These are phyloP conservation scores for Wickerhamiella alocasiicola DNA, from an alignment of 805 yeast species.

Conservation along the genomic window DNA sequence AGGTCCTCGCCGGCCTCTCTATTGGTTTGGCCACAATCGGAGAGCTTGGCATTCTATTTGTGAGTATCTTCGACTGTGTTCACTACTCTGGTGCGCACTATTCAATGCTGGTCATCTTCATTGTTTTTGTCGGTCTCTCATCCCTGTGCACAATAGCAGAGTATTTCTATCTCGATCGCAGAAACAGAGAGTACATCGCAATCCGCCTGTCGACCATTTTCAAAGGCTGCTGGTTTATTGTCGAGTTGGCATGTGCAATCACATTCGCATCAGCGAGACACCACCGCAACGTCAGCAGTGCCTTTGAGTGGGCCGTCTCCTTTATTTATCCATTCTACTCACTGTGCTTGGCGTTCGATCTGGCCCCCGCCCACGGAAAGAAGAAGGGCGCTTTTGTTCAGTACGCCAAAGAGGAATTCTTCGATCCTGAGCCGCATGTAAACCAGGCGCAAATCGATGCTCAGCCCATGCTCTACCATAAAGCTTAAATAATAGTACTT, in stretches of 20 bases:
- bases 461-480: no score
- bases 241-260: conserved; percentile 57
- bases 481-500: neutral
- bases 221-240: conserved; percentile 52
- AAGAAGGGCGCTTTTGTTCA: conserved; percentile 19
- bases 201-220: conserved; percentile 33
- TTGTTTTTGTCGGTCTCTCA: conserved; percentile 49
- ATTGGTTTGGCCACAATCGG: conserved; percentile 43
- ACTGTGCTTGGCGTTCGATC: conserved; percentile 52
- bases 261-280: conserved; percentile 36
- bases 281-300: conserved; percentile 39
- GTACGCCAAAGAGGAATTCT: conserved; percentile 6
- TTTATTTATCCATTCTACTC: conserved; percentile 70
- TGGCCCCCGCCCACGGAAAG: conserved; percentile 47
- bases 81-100: conserved; percentile 40
- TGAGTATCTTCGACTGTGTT: conserved; percentile 59
- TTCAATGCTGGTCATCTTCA: conserved; percentile 61
- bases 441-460: no score
- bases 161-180: conserved; percentile 34
- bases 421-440: conserved; percentile 7
- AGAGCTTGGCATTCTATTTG: conserved; percentile 60
- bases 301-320: conserved; percentile 78
- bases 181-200: conserved; percentile 24
- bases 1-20: conserved; percentile 32
- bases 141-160: conserved; percentile 35